Percentiles rank a stretch among this genome's conserved stretches.
These are phyloP conservation scores for Pseudogymnoascus sp. DNA, from an alignment of 2,329 filamentous ascomycete genomes.

Conservation along the genomic window DNA sequence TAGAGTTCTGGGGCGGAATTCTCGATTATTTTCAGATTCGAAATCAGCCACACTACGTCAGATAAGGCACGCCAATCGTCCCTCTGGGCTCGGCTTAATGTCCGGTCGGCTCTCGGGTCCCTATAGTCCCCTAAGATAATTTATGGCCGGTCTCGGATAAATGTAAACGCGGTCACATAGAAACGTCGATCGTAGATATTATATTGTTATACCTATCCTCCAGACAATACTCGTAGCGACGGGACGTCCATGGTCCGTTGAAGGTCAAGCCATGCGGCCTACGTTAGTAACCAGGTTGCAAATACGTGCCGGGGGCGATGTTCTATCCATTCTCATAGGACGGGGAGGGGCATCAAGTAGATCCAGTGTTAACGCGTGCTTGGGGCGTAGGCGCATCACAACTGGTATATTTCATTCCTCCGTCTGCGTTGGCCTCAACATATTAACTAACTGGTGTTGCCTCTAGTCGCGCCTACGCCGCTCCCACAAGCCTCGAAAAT, in stretches of 20 bases:
- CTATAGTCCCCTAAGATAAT: not conserved
- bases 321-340: conserved; percentile 22
- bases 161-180: not conserved
- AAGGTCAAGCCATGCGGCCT: conserved; percentile 20
- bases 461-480: not conserved
- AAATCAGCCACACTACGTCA: conserved; percentile 7
- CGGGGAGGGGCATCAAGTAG: conserved; percentile 15
- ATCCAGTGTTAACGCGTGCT: conserved; percentile 17
- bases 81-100: not conserved
- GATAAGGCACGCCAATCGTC: not conserved
- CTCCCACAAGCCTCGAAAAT: not conserved
- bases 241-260: not conserved
- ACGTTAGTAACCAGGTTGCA: conserved; percentile 13
- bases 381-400: conserved; percentile 24
- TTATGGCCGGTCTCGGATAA: not conserved
- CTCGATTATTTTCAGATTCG: conserved; percentile 7
- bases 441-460: not conserved
- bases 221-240: not conserved
- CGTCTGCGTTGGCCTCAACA: not conserved
- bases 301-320: conserved; percentile 18
- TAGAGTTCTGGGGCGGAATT: not conserved
- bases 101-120: conserved; percentile 6
- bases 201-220: not conserved
- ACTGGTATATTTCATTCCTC: conserved; percentile 17
- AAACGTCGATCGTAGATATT: not conserved